Evolutionary conservation across 208 protist species (phyloP), one percentile per base, ranked within the genome.

Genomic region (Trypanosoma brucei): DNA sequence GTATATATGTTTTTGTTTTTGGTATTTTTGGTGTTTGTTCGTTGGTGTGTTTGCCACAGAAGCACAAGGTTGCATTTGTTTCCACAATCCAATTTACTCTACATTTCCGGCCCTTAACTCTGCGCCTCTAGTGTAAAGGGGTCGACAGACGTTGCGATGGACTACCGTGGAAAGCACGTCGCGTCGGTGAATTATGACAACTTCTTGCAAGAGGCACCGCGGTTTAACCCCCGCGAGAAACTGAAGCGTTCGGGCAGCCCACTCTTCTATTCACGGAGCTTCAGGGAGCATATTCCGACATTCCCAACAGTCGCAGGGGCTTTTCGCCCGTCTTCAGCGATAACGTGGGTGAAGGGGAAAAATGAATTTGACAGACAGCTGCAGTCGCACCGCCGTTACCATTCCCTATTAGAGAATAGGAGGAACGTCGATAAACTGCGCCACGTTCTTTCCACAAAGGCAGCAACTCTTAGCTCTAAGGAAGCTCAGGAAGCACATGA

Each of bases 311-410:
- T 5, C 34, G 45, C 7, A 33, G 40, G 31, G 9, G 14, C 2
- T 34, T 36, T 9, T 22, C 5, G 1, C 35, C 33, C 37, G 33
- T 33, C 2, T 11, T 39, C 42, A 46, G 11, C 42, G 42, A 11
- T 11, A 2, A 1, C 9, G 1, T 57, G 59, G 59, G 11, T 57
- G 36, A 36, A 38, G n/a, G 70, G 64, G 2, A 63, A 62, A 31
- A 75, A 79, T 50, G 63, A 68, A 14, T 75, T 76, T 45, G 69
- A 79, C 54, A 2, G 36, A 39, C 49, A 79, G 42, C 75, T 76
- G 34, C n/a, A 2, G 9, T 55, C 51, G n/a, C 46, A 38, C 4
- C 54, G 49, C 22, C 53, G 56, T 52, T 50, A 55, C 34, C 58
- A 5, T 4, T 8, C 3, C 2, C 54, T 60, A 9, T 45, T 55